Base-by-base conservation (phyloP, 2,329 filamentous ascomycete species). In the Penicillium capsulatum region DNA sequence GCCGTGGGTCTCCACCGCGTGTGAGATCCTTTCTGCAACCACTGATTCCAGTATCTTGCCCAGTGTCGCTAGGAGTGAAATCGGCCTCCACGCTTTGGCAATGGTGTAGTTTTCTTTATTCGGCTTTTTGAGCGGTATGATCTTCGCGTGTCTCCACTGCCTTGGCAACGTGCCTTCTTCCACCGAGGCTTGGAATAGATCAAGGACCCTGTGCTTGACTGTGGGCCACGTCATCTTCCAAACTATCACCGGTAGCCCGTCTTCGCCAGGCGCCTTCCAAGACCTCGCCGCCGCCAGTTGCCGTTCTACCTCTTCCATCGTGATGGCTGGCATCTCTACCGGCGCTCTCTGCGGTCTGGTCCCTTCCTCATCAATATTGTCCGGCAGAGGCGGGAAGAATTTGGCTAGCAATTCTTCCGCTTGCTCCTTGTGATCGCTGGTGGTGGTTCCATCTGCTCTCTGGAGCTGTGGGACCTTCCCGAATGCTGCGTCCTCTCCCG, bases 1-100 rank as follows among this genome's bases (percentile, higher is more conserved):
- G n/a, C n/a, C n/a, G n/a, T n/a, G n/a, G n/a, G n/a, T n/a, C n/a
- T n/a, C n/a, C n/a, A n/a, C n/a, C n/a, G n/a, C n/a, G n/a, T n/a
- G n/a, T n/a, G n/a, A n/a, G n/a, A n/a, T n/a, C n/a, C n/a, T n/a
- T n/a, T n/a, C 45, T 33, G 56, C 56, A 4, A 66, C 44, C 9
- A 65, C 58, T 2, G 53, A 53, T 41, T 65, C 47, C 1, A 57
- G 44, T 26, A 54, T 43, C 40, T 63, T 63, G 4, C 55, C 55
- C 1, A 63, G 49, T 32, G 44, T 58, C 29, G 48, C 36, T 2
- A 57, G 48, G 20, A 59, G 50, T 31, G 50, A 42, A 27, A 57
- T 57, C 3, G 45, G 53, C 17, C 55, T 47, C 50, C 32, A 53
- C 24, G 40, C 39, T 27, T 54, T 54, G 0, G 42, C 40, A 43